Evolutionary conservation across 108 stramenopile species (phyloP).

Genomic region (Pelagomonas calceolata): DNA sequence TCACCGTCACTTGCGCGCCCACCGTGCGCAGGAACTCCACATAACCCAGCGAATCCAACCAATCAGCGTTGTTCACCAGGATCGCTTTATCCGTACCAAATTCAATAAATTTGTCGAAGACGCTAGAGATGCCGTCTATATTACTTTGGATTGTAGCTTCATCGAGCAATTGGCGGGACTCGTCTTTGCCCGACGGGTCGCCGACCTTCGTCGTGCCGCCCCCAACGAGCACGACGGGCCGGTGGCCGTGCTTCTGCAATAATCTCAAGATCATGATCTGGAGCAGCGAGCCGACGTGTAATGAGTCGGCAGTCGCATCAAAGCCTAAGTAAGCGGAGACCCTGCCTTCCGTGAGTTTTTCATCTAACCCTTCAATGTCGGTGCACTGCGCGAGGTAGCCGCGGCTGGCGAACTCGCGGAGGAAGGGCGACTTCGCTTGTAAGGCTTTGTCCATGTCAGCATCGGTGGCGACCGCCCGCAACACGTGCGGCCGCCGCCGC

Average conservation of each 20-base stretch:
- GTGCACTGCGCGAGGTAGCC: slow-evolving; percentile 79
- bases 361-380: slow-evolving; percentile 22
- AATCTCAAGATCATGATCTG: slow-evolving; percentile 95
- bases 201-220: slow-evolving; percentile 92
- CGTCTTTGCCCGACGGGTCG: slow-evolving; percentile 95
- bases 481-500: too few species aligned
- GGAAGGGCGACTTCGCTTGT: slow-evolving; percentile 65
- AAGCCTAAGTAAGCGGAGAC: slow-evolving; percentile 83
- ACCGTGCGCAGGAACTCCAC: slow-evolving; percentile 87
- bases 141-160: slow-evolving; percentile 68
- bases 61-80: slow-evolving; percentile 93
- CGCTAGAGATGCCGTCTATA: slow-evolving; percentile 60
- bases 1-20: slow-evolving; percentile 91
- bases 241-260: slow-evolving; percentile 71
- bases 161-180: slow-evolving; percentile 67
- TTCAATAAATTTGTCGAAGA: slow-evolving; percentile 63
- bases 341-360: slow-evolving; percentile 2
- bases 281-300: slow-evolving; percentile 90
- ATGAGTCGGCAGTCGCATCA: slow-evolving; percentile 91
- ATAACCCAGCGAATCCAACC: slow-evolving; percentile 66
- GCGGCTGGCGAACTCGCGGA: slow-evolving; percentile 61
- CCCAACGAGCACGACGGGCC: slow-evolving; percentile 81
- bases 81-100: slow-evolving; percentile 65
- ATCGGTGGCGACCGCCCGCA: too few species aligned
- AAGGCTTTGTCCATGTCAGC: too few species aligned